Base-by-base conservation (phyloP, 2,329 filamentous ascomycete genomes). In the Diaporthe sp. region DNA sequence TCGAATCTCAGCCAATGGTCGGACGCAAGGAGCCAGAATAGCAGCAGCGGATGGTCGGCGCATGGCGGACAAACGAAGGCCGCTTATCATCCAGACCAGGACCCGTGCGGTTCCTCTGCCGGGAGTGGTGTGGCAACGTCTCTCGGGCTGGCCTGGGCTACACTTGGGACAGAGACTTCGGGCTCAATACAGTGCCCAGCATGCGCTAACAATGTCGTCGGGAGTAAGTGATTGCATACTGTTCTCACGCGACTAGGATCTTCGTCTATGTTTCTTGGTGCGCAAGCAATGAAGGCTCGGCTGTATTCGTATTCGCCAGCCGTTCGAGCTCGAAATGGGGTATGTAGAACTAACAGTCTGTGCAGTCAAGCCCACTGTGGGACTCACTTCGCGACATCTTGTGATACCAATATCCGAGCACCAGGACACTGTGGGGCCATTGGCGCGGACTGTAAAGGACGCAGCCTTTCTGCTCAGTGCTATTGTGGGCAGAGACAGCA, bases 1-100 rank as follows among this genome's bases (percentile, higher is more conserved):
- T 84, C 90, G 0, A 92, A 91, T 72, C 80, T 93, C 22, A 89
- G 87, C 1, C 88, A 93, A 79, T 93, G 91, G 90, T 89, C 90
- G 6, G 90, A 92, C 78, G 91, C 85, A 76, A 85, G 92, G 28
- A 90, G 87, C 2, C 81, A 79, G 22, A 92, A 91, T 77, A 84
- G 83, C n/a, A 88, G 85, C 13, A 91, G 90, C 73, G 92, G 92
- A 7, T 94, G 92, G 92, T 91, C 88, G 60, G 89, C 92, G 0
- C 85, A 90, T 74, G 91, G 91, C 10, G 92, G 92, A 0, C 92
- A 94, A 79, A 88, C 87, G 0, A 86, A 87, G 45, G 92, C 84
- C 13, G 90, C 91, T 0, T 94, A 93, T 79, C 89, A 88, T 77
- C 87, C 88, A 1, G 83, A 87, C 2, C 90, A 92, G 78, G 90